Evolutionary conservation across 1,284 basidiomycete genomes (phyloP), one percentile per base, ranked within the genome.

Genomic region (Puccinia sorghi): DNA sequence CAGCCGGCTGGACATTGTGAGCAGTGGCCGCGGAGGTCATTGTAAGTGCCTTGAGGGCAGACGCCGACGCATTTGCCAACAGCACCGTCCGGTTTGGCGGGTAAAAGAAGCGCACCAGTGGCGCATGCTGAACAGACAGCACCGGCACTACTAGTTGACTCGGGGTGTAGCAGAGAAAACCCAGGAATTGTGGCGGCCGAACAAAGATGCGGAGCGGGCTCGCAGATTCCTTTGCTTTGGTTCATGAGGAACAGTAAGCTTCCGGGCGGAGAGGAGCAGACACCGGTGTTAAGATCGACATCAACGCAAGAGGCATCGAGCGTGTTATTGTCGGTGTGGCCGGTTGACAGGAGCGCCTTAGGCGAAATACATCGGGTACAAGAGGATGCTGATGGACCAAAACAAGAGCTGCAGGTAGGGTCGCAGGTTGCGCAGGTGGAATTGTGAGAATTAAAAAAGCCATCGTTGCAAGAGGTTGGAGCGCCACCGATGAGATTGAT

Each of bases 161-260:
- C 59, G 25, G 43, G 43, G 50, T 54, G 50, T 8, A 39, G 46
- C 25, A 63, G 37, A 48, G 72, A 74, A 43, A 74, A 74, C n/a
- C 72, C 72, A 74, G 72, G 72, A 50, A 74, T 61, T 15, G 43
- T 27, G 41, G 72, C 56, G 39, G 46, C 72, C 37, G 57, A 27
- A 48, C 72, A 74, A 57, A 74, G 72, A 54, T 43, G 72, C 22
- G 72, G 72, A 7, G 59, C 72, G 17, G 72, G 59, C 9, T 74
- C 72, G 72, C 72, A 74, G n/a, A 74, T 63, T 25, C 61, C 61
- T 74, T 61, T 74, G 41, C 25, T 64, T 61, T 61, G 61, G 27
- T 74, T 74, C 27, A 63, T 64, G 32, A 74, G 72, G 59, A 63
- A 74, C 5, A 74, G 54, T 32, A 32, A 32, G 32, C 67, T 54